Conservation (phyloP, 495 filamentous ascomycete genomes). For the Penicillium parvum region DNA sequence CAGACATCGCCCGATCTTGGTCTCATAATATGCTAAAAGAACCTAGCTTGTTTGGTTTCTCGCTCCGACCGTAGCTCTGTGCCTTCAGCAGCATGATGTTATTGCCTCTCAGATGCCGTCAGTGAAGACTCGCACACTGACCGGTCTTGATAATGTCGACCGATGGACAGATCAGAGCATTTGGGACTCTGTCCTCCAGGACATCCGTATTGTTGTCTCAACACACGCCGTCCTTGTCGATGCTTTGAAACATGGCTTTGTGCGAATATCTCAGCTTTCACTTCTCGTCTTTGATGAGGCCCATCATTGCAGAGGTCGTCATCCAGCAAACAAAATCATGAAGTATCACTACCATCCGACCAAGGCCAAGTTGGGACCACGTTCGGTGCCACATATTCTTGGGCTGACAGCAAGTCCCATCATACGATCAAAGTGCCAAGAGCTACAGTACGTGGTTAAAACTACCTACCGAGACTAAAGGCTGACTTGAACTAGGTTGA, state of each 20-base stretch:
- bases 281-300: constrained; percentile 85
- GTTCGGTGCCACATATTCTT: constrained; percentile 63
- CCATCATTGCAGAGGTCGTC: constrained; percentile 35
- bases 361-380: constrained; percentile 23
- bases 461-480: not conserved
- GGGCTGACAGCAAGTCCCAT: constrained; percentile 86
- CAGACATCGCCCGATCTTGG: no score
- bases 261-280: constrained; percentile 59
- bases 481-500: constrained; percentile 34
- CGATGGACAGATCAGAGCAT: constrained; percentile 66
- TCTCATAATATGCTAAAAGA: not conserved
- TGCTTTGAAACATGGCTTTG: constrained; percentile 76
- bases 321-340: constrained; percentile 78
- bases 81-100: constrained; percentile 65
- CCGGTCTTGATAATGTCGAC: constrained; percentile 65
- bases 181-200: constrained; percentile 69
- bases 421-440: constrained; percentile 37
- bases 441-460: constrained; percentile 27
- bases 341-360: constrained; percentile 62
- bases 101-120: constrained; percentile 59
- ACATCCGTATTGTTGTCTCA: constrained; percentile 69
- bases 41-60: constrained; percentile 79
- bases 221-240: constrained; percentile 75
- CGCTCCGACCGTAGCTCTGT: constrained; percentile 70
- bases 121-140: constrained; percentile 59